Percentiles rank a stretch among this genome's conserved stretches.
phyloP scores from a whole-genome alignment of 2,329 filamentous ascomycete species.

The Trichoderma sp. region DNA sequence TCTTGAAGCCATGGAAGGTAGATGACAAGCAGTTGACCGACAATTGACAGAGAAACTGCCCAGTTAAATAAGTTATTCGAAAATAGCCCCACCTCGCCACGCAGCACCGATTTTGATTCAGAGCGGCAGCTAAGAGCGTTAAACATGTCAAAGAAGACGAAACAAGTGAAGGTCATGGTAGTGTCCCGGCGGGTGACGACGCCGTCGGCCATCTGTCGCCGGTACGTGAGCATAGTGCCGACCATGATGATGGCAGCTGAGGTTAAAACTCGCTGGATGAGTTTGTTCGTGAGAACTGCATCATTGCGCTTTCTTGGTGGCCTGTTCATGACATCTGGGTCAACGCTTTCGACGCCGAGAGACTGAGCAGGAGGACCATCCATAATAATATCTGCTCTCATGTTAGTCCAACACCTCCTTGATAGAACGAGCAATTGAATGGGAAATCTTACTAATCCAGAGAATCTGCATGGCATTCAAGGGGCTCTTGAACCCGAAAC shows the following conservation, averaged over 20 bases:
- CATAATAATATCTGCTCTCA: conserved; percentile 86
- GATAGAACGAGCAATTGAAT: no score
- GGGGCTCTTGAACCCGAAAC: conserved; percentile 89
- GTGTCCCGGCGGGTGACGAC: conserved; percentile 89
- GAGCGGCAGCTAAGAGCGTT: conserved; percentile 92
- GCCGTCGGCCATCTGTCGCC: conserved; percentile 86
- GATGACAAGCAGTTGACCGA: conserved; percentile 86
- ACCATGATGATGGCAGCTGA: conserved; percentile 88
- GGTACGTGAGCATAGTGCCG: conserved; percentile 88
- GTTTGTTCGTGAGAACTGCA: conserved; percentile 79
- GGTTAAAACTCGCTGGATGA: conserved; percentile 82
- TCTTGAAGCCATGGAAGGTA: conserved; percentile 93
- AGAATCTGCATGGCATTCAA: conserved; percentile 99
- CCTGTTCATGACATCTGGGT: conserved; percentile 88
- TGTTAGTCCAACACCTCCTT: conserved; percentile 21
- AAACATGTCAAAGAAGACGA: conserved; percentile 99
- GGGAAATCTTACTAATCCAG: conserved; percentile 84
- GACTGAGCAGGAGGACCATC: conserved; percentile 97
- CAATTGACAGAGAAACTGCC: conserved; percentile 75
- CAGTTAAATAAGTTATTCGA: conserved; percentile 96
- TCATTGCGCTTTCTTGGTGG: conserved; percentile 82
- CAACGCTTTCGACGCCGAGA: conserved; percentile 90
- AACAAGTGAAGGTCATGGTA: conserved; percentile 98
- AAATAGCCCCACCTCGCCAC: conserved; percentile 79
- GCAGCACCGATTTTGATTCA: conserved; percentile 82